Evolutionary conservation across 192 early-diverging fungal species (phyloP).

Genomic region (Pecoramyces ruminantium): DNA sequence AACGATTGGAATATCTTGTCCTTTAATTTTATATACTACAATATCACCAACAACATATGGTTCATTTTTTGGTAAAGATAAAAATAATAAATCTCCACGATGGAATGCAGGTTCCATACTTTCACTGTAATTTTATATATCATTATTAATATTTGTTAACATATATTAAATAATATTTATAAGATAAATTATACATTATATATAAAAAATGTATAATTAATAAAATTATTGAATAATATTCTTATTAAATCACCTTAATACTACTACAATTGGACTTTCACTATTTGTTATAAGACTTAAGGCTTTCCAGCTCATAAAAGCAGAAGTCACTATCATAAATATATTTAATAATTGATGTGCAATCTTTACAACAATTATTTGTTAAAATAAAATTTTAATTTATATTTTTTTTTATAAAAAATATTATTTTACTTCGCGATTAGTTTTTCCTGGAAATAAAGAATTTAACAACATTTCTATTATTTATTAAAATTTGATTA

Average conservation of each 20-base stretch:
- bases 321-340: constrained; percentile 73
- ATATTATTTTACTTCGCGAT: neutral
- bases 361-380: no score
- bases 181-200: no score
- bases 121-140: constrained; percentile 45
- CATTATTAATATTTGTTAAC: no score
- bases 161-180: no score
- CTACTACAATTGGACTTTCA: constrained; percentile 93
- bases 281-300: constrained; percentile 71
- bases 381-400: no score
- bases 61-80: constrained; percentile 48
- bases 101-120: constrained; percentile 96
- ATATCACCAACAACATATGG: constrained; percentile 83
- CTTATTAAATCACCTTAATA: constrained; percentile 66
- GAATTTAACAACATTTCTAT: neutral
- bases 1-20: constrained; percentile 85
- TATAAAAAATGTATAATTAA: no score
- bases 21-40: constrained; percentile 78
- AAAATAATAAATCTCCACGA: constrained; percentile 69
- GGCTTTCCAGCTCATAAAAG: constrained; percentile 94
- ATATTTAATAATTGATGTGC: constrained; percentile 66
- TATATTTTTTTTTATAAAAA: no score
- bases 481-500: neutral
- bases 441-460: neutral
- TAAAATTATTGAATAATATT: no score